Base-by-base conservation (phyloP, 805 yeast genomes). In the Candida andamanensis region DNA sequence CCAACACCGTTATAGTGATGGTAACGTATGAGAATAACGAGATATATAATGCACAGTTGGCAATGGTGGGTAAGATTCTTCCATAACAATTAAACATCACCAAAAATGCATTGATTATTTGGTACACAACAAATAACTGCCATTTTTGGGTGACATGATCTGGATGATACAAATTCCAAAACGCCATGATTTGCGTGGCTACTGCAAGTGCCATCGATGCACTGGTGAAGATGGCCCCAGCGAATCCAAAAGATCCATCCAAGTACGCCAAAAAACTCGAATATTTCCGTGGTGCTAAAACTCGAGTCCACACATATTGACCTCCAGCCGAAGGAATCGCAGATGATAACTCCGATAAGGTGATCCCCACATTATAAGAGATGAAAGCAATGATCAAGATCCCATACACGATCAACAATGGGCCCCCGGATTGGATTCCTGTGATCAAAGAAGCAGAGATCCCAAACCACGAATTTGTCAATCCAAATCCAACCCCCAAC, bases 91-190 rank as follows among this genome's bases (percentile, higher is more conserved):
- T 74, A 57, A 68, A 63, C n/a, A 70, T 21, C 16, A 66, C 56
- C 15, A 72, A 47, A 23, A 69, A 37, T 14, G 63, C 33, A 41
- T 73, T 74, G 26, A 66, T 44, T 1, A 70, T 33, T 46, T 75
- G 71, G 41, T 60, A 74, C 15, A 68, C 57, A 12, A 76, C 63
- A 45, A 74, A 74, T 6, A 73, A 69, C 35, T 74, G 74, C 81
- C 82, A 76, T 24, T 67, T 63, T 37, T 31, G 22, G 10, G 32
- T 28, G 10, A 30, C 25, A 19, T 54, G 56, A 37, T 60, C 48
- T 22, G 70, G 69, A 42, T 60, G 60, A 38, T 42, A 45, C 39
- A 63, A 52, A 29, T 43, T 47, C 57, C 58, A 61, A 39, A 63
- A 52, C 2, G 60, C 69, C 60, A 63, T 52, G 38, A 63, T 36